Evolutionary conservation across 1,139 yeast species (phyloP).

Genomic region (Protomyces lactucae-debilis): DNA sequence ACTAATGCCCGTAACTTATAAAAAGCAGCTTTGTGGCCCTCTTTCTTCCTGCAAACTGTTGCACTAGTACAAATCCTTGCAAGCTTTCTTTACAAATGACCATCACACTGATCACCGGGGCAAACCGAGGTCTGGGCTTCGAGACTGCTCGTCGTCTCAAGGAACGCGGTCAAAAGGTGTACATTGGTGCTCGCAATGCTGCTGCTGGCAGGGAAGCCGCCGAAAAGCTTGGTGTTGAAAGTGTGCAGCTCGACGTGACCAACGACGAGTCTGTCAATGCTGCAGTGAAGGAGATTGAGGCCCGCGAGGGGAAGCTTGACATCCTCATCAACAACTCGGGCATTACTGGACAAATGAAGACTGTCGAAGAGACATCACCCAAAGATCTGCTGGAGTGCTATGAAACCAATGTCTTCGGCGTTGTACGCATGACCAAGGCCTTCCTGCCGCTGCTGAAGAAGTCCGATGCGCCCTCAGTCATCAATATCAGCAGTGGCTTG

Average conservation of each 20-base stretch:
- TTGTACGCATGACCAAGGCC: neutral
- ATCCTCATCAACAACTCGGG: slow-evolving; percentile 32
- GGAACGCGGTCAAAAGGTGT: neutral
- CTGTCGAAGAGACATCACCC: neutral
- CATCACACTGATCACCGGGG: neutral
- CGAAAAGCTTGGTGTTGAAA: neutral
- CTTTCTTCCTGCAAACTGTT: too few relatives aligned
- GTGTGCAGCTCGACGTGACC: slow-evolving; percentile 31
- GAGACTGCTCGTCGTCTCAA: neutral
- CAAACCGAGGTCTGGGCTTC: neutral
- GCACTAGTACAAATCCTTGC: too few relatives aligned
- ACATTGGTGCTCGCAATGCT: neutral
- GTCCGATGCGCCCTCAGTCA: neutral
- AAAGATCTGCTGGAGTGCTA: neutral
- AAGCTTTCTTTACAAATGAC: neutral
- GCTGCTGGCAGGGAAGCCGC: neutral
- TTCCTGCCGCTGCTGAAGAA: neutral
- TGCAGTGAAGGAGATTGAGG: slow-evolving; percentile 27
- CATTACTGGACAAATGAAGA: slow-evolving; percentile 23
- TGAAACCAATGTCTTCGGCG: neutral
- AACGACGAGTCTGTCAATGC: slow-evolving; percentile 27
- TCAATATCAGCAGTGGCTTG: neutral
- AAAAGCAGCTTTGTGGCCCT: too few relatives aligned
- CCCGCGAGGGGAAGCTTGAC: slow-evolving; percentile 31
- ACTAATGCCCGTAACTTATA: too few relatives aligned